phyloP scores from a whole-genome alignment of 495 filamentous ascomycete genomes.

The Elasticomyces elasticus region DNA sequence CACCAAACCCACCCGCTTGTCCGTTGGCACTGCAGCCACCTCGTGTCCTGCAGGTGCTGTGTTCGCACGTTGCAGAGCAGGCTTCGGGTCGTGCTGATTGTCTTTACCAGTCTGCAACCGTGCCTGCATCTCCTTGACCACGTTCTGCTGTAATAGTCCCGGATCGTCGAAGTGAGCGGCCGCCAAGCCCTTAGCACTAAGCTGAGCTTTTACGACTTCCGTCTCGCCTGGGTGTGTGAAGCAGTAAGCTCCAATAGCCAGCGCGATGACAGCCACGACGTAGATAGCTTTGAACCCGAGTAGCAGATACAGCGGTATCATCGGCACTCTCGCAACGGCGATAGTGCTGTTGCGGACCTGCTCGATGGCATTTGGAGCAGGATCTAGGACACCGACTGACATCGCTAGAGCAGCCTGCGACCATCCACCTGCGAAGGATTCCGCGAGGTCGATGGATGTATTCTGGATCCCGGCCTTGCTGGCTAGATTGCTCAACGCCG shows the following conservation, averaged over 20 bases:
- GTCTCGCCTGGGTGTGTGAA: conserved; percentile 3
- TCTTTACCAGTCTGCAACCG: neutral
- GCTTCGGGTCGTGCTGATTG: too few species aligned
- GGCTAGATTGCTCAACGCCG: neutral
- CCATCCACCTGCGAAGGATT: neutral
- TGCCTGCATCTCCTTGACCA: neutral
- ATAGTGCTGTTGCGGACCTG: neutral
- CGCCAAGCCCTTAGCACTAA: neutral
- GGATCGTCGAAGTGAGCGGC: conserved; percentile 1
- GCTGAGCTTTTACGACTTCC: neutral
- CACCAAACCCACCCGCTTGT: neutral
- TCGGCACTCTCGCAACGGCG: neutral
- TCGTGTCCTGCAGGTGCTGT: neutral
- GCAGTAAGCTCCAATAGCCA: neutral
- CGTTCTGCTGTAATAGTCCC: neutral
- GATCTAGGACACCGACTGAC: neutral
- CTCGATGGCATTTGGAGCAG: neutral
- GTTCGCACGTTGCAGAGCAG: too few species aligned
- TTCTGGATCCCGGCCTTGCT: neutral
- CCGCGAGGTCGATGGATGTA: too few species aligned
- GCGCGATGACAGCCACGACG: neutral
- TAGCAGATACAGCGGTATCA: neutral
- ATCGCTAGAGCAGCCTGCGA: neutral
- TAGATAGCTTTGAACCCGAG: neutral
- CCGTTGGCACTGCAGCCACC: too few species aligned